phyloP scores from a whole-genome alignment of 768 basidiomycete genomes.

The Boletus sp. region DNA sequence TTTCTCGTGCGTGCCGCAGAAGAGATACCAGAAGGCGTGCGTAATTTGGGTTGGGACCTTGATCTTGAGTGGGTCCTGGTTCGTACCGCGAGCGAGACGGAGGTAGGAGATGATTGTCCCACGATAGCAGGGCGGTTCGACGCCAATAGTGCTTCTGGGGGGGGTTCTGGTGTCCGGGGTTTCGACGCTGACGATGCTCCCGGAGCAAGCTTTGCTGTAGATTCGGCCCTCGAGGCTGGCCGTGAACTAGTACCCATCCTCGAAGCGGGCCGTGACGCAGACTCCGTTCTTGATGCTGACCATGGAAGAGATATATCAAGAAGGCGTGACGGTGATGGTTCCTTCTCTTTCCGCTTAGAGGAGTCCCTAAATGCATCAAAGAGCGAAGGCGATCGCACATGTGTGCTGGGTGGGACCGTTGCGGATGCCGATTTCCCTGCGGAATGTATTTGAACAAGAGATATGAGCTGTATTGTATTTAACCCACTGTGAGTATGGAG shows the following conservation, averaged over 20 bases:
- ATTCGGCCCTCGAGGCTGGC: slow-evolving; percentile 15
- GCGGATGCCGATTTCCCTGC: slow-evolving; percentile 36
- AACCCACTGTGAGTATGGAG: slow-evolving; percentile 42
- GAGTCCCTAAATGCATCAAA: slow-evolving; percentile 20
- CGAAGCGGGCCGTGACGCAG: slow-evolving; percentile 17
- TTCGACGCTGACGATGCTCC: neutral
- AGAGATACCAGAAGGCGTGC: slow-evolving; percentile 3
- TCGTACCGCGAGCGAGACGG: neutral
- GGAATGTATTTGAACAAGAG: neutral
- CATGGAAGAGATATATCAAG: slow-evolving; percentile 36
- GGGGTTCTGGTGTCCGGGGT: neutral
- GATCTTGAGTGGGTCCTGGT: slow-evolving; percentile 26
- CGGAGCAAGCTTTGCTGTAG: neutral
- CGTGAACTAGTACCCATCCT: slow-evolving; percentile 14
- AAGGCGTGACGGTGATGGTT: slow-evolving; percentile 25
- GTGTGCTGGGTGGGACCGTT: slow-evolving; percentile 6
- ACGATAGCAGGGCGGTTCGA: neutral
- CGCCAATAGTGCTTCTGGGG: neutral
- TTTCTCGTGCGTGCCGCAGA: slow-evolving; percentile 17
- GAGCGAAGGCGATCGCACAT: slow-evolving; percentile 16
- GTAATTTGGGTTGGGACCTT: slow-evolving; percentile 36
- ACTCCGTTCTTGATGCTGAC: slow-evolving; percentile 22
- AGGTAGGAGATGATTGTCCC: neutral
- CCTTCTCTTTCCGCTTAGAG: slow-evolving; percentile 29
- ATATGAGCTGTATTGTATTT: slow-evolving; percentile 12